Evolutionary conservation across 2,329 filamentous ascomycete species (phyloP).

Genomic region (Myriosclerotinia scirpicola): DNA sequence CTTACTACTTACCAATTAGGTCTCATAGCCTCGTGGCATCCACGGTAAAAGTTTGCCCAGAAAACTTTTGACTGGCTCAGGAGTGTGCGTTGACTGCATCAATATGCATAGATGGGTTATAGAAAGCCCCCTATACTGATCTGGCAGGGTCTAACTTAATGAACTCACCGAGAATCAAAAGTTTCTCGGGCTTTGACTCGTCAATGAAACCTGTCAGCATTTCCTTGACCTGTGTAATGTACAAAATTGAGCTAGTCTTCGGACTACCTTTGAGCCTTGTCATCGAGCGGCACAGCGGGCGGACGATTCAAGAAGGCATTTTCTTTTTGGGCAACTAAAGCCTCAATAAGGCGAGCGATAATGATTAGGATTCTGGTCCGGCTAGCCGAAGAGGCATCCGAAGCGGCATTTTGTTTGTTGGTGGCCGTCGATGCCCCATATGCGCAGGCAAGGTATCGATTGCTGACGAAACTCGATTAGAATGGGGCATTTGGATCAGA

Average conservation of each 20-base stretch:
- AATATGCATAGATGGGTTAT: constrained; percentile 18
- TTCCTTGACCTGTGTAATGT: constrained; percentile 4
- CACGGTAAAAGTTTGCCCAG: background rate
- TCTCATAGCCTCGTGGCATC: background rate
- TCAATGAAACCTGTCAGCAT: constrained; percentile 10
- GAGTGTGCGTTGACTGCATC: background rate
- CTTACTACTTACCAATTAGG: constrained; percentile 3
- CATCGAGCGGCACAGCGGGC: background rate
- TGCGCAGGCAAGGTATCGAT: constrained; percentile 22
- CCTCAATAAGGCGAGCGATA: constrained; percentile 21
- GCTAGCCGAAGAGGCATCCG: constrained; percentile 16
- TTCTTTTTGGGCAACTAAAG: constrained; percentile 23
- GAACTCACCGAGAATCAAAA: constrained; percentile 16
- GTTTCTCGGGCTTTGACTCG: background rate
- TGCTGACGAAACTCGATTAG: background rate
- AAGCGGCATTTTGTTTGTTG: constrained; percentile 12
- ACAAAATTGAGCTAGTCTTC: constrained; percentile 7
- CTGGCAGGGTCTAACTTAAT: constrained; percentile 18
- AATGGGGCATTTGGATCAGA: background rate
- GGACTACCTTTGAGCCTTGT: constrained; percentile 17
- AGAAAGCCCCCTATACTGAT: background rate
- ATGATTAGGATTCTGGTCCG: constrained; percentile 6
- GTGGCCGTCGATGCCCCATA: constrained; percentile 3
- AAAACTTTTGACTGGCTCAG: constrained; percentile 16
- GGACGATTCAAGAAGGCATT: background rate